Percentiles rank a stretch among this genome's conserved stretches.
phyloP scores from a whole-genome alignment of 495 filamentous ascomycete genomes.

The Neurospora hispaniola region DNA sequence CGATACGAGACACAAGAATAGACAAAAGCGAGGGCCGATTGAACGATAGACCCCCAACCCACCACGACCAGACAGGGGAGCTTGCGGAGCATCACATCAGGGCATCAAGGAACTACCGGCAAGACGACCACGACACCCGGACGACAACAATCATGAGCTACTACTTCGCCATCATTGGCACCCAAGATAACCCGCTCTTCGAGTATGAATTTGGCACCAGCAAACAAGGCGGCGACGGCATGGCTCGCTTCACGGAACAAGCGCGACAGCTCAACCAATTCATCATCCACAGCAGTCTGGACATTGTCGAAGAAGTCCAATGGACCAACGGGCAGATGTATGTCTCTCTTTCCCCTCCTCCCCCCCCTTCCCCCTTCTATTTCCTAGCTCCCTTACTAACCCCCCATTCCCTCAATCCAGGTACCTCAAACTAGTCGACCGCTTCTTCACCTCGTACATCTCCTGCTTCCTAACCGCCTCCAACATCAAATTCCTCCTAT shows the following conservation, averaged over 20 bases:
- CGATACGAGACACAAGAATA: not conserved
- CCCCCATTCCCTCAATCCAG: constrained; percentile 28
- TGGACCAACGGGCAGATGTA: constrained; percentile 78
- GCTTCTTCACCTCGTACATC: constrained; percentile 82
- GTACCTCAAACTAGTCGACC: constrained; percentile 92
- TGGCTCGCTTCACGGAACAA: constrained; percentile 74
- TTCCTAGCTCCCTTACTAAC: not conserved
- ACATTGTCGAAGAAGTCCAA: constrained; percentile 91
- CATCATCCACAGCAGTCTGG: constrained; percentile 82
- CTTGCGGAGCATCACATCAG: not conserved
- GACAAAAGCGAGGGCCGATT: not conserved
- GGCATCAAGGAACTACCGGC: not conserved
- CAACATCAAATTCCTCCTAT: constrained; percentile 78
- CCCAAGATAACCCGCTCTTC: constrained; percentile 89
- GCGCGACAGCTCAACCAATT: constrained; percentile 94
- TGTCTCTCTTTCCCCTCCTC: constrained; percentile 1
- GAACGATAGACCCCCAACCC: not conserved
- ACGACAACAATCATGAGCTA: constrained; percentile 60
- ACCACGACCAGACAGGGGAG: not conserved
- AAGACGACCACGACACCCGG: not conserved
- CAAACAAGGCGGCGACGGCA: constrained; percentile 86
- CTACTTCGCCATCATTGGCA: constrained; percentile 92
- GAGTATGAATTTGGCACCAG: constrained; percentile 93
- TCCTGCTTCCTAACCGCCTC: constrained; percentile 82
- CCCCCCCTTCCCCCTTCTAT: not conserved